Base-by-base conservation (phyloP, 139 green algal genomes). In the Trebouxia sp. region DNA sequence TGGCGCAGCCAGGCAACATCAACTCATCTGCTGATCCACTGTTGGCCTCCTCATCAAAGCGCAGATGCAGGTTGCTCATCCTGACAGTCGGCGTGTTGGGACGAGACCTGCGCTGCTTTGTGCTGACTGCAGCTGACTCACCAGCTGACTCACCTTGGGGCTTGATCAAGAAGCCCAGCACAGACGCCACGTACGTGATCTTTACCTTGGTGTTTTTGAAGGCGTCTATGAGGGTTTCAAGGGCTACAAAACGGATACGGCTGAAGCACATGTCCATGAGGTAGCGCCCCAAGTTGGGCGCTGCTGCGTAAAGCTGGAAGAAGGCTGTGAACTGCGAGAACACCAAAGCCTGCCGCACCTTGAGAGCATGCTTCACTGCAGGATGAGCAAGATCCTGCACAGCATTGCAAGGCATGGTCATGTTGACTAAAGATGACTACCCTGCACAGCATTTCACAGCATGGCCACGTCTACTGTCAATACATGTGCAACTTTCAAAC, bases 261-360 rank as follows among this genome's bases (percentile, higher is more conserved):
- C 30, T 12, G 28, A 89, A 84, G 9, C 81, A 76, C 30, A 91
- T 75, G 69, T 97, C 93, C 84, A 98, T 87, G 41, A 98, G 86
- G 1, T 89, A 88, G 12, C 91, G 83, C 9, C 89, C 87, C 11
- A 97, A 83, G 37, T 83, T 80, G 22, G 94, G 92, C 14, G 92
- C 90, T 0, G 47, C 37, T 1, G 76, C 75, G 76, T 97, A 97
- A 35, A 97, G 86, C 26, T 70, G 22, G 80, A 96, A 97, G 79
- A 97, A 95, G 6, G 53, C 66, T 1, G 70, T 50, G 66, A 89
- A 90, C 65, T 90, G 79, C 15, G n/a, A 28, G 38, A 93, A 88
- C 45, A 84, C 30, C 37, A 94, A 76, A 12, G 92, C 91, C 58
- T 95, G 90, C 24, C 78, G 65, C n/a, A 95, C 83, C 43, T 62